A percentile compares a stretch with the other conserved stretches of the same genome.
These are phyloP conservation scores for Volvox africanus DNA, from an alignment of 139 green algal genomes.

Conservation along the genomic window DNA sequence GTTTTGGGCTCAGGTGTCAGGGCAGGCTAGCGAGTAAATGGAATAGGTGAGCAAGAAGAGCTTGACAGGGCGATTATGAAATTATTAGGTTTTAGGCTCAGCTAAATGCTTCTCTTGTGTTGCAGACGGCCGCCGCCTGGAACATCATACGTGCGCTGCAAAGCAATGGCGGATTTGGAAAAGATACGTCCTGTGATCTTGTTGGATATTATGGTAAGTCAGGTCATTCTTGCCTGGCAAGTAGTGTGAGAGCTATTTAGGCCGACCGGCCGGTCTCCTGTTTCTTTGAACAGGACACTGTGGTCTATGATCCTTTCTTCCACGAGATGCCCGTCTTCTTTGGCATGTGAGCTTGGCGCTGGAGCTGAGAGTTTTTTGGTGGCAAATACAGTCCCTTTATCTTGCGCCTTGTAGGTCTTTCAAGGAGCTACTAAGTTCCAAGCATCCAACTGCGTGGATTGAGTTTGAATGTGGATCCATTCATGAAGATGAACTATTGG, in stretches of 20 bases:
- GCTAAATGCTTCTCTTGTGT: no score
- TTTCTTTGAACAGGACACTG: slow-evolving; percentile 69
- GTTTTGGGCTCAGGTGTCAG: not conserved
- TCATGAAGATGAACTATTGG: slow-evolving; percentile 75
- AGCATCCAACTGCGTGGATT: slow-evolving; percentile 90
- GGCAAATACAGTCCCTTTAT: not conserved
- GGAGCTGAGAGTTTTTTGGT: not conserved
- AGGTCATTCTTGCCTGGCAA: no score
- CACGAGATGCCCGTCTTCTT: slow-evolving; percentile 87
- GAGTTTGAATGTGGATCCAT: slow-evolving; percentile 88
- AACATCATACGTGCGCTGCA: not conserved
- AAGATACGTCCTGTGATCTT: slow-evolving; percentile 63
- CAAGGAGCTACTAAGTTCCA: slow-evolving; percentile 81
- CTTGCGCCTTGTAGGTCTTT: slow-evolving; percentile 56
- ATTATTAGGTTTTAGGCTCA: no score
- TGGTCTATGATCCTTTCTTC: slow-evolving; percentile 89
- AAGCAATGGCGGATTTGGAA: not conserved
- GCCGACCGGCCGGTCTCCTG: not conserved
- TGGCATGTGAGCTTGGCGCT: slow-evolving; percentile 19
- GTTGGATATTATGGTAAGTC: slow-evolving; percentile 76
- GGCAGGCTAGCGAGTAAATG: not conserved
- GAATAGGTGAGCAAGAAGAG: not conserved
- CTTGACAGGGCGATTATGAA: not conserved
- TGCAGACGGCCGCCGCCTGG: slow-evolving; percentile 4
- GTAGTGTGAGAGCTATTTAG: no score